Conservation (phyloP, 2,329 filamentous ascomycete species). For the Beauveria sp. region DNA sequence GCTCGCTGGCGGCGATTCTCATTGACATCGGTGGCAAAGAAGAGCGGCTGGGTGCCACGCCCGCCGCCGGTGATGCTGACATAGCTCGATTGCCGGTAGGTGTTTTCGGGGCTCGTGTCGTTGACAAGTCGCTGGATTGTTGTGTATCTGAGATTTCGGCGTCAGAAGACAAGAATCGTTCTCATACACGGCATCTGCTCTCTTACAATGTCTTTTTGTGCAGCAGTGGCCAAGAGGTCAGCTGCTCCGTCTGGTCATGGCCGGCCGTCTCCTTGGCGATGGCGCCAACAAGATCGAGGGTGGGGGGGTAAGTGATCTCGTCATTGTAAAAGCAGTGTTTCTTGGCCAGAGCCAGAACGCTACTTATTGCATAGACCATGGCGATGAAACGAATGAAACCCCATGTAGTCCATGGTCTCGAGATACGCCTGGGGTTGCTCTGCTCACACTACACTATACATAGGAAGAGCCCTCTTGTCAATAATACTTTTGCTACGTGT, state of each 20-base stretch:
- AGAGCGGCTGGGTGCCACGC: slow-evolving; percentile 22
- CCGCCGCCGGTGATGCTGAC: slow-evolving; percentile 35
- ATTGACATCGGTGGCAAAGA: slow-evolving; percentile 31
- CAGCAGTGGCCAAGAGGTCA: slow-evolving; percentile 16
- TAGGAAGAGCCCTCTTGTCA: too few species aligned
- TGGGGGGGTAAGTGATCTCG: slow-evolving; percentile 24
- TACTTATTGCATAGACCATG: slow-evolving; percentile 19
- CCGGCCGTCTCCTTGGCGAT: slow-evolving; percentile 9
- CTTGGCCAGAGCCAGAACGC: slow-evolving; percentile 26
- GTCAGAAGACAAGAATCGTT: not conserved
- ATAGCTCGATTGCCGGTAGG: slow-evolving; percentile 30
- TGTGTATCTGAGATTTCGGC: slow-evolving; percentile 22
- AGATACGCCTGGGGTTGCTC: too few species aligned
- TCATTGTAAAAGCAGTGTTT: slow-evolving; percentile 29
- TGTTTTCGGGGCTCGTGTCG: slow-evolving; percentile 27
- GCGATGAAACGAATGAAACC: not conserved
- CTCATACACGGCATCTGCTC: not conserved
- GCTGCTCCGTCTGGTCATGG: not conserved
- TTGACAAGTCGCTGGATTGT: slow-evolving; percentile 26
- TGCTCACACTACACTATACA: too few species aligned
- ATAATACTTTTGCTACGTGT: too few species aligned
- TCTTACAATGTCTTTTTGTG: slow-evolving; percentile 20
- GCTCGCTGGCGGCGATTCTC: slow-evolving; percentile 36
- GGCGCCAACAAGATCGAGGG: not conserved
- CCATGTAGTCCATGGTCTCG: too few species aligned